These are phyloP conservation scores for Quercus lobata DNA, from an alignment of 331 rosid genomes.

Conservation along the genomic window DNA sequence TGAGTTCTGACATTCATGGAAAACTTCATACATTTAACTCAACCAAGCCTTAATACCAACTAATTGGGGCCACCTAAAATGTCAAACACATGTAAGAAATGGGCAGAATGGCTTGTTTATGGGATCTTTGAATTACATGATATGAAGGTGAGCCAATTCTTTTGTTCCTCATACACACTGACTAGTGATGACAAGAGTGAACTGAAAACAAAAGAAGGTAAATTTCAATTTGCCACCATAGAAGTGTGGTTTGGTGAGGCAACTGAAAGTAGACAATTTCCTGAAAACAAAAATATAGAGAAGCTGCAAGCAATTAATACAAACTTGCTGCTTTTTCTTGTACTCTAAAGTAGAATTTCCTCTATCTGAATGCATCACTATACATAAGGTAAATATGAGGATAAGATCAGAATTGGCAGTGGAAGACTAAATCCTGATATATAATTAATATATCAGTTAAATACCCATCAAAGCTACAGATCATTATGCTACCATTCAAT, in stretches of 20 bases:
- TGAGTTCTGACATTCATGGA: not conserved
- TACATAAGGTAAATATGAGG: not conserved
- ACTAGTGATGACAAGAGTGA: not conserved
- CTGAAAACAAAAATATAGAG: not conserved
- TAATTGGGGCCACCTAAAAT: not conserved
- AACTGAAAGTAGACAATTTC: constrained; percentile 18
- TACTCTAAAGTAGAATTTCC: not conserved
- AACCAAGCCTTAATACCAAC: not conserved
- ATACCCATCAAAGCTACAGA: not conserved
- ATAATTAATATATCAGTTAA: not conserved
- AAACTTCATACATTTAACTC: not conserved
- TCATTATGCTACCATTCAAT: not conserved
- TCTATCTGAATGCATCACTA: not conserved
- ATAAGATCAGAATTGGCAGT: not conserved
- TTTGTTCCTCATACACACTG: not conserved
- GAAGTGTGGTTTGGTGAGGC: not conserved
- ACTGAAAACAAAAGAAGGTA: not conserved
- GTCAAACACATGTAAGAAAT: not conserved
- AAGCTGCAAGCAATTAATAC: not conserved
- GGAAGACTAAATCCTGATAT: not conserved
- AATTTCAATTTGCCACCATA: constrained; percentile 2
- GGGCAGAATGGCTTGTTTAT: not conserved
- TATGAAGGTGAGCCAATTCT: constrained; percentile 11
- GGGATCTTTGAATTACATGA: not conserved
- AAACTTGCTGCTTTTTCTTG: not conserved